A percentile compares a stretch with the other conserved stretches of the same genome.
Evolutionary conservation across 257 asterid genomes (phyloP).

Genomic region (Plantago ovata): DNA sequence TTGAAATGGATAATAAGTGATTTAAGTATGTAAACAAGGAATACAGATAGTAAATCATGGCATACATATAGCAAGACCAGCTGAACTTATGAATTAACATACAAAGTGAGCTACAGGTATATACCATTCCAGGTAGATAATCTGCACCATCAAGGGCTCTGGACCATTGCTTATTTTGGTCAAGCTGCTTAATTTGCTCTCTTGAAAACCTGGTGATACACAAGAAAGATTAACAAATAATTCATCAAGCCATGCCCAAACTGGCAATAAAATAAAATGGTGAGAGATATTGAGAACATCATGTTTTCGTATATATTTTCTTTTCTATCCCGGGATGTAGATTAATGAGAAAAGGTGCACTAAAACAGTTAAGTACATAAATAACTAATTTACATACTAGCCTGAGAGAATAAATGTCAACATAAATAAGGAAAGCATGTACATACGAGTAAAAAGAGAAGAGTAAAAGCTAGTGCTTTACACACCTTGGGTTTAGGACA

Average conservation of each 20-base stretch:
- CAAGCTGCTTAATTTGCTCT: conserved; percentile 74
- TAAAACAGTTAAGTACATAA: neutral
- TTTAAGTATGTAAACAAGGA: neutral
- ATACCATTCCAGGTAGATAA: conserved; percentile 99
- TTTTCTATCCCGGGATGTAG: conserved; percentile 2
- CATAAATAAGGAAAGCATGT: neutral
- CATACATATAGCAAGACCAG: too few relatives aligned
- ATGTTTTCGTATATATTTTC: neutral
- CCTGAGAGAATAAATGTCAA: neutral
- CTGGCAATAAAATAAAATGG: conserved; percentile 8
- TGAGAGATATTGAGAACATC: too few relatives aligned
- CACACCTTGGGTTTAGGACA: conserved; percentile 87
- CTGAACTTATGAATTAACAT: neutral
- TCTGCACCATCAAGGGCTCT: conserved; percentile 99
- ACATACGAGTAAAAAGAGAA: conserved; percentile 1
- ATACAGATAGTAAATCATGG: neutral
- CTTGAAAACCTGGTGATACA: conserved; percentile 56
- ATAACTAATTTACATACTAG: too few relatives aligned
- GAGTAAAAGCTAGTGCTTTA: conserved; percentile 6
- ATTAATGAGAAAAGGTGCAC: conserved; percentile 1
- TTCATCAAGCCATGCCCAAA: conserved; percentile 2
- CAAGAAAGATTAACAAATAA: conserved; percentile 10
- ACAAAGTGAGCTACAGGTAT: conserved; percentile 7
- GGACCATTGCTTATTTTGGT: conserved; percentile 85
- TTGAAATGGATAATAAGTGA: conserved; percentile 9